Conservation (phyloP, 2,329 filamentous ascomycete species). For the Lasiodiplodia hormozganensis region DNA sequence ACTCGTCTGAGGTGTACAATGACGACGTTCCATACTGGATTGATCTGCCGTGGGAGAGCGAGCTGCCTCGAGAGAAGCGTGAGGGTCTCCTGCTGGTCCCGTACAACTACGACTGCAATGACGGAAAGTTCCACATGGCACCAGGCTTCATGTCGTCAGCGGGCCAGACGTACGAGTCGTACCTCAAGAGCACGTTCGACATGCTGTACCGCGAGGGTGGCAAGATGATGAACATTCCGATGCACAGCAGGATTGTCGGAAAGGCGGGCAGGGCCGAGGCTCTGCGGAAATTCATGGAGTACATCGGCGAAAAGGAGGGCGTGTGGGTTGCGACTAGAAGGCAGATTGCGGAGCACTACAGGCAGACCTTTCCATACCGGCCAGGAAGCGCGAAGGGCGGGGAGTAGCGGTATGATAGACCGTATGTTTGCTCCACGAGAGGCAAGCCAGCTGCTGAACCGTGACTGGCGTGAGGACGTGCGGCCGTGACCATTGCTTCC, state of each 20-base stretch:
- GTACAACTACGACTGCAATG: slow-evolving; percentile 51
- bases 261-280: slow-evolving; percentile 50
- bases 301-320: slow-evolving; percentile 47
- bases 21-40: slow-evolving; percentile 41
- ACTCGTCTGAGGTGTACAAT: slow-evolving; percentile 41
- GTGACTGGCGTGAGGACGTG: slow-evolving; percentile 19
- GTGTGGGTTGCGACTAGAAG: slow-evolving; percentile 54
- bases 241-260: slow-evolving; percentile 51
- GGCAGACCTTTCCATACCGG: slow-evolving; percentile 48
- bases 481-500: slow-evolving; percentile 5
- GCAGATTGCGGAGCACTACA: slow-evolving; percentile 53
- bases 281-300: slow-evolving; percentile 50
- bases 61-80: slow-evolving; percentile 40
- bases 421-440: slow-evolving; percentile 6
- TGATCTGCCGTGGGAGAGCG: slow-evolving; percentile 38
- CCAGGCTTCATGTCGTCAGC: slow-evolving; percentile 51
- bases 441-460: slow-evolving; percentile 14
- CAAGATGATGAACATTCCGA: slow-evolving; percentile 53
- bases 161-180: slow-evolving; percentile 46
- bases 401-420: slow-evolving; percentile 8
- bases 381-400: slow-evolving; percentile 19
- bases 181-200: slow-evolving; percentile 51
- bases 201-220: slow-evolving; percentile 51
- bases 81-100: slow-evolving; percentile 50
- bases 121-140: slow-evolving; percentile 54